phyloP scores from a whole-genome alignment of 2,329 filamentous ascomycete species.

The Hypoxylon sp. region DNA sequence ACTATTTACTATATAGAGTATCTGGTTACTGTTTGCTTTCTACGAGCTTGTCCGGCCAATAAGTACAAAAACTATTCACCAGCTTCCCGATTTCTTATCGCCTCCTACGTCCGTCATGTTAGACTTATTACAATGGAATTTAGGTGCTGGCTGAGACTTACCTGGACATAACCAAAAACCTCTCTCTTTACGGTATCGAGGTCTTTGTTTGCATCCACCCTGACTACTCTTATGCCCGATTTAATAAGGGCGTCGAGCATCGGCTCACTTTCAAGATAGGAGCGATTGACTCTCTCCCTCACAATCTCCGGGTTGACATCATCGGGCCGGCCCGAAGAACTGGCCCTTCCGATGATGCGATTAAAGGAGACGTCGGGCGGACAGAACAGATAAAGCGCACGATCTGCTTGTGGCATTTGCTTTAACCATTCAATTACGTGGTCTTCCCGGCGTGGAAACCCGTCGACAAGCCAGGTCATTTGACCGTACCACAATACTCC shows the following conservation, averaged over 20 bases:
- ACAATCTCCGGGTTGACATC: slow-evolving; percentile 31
- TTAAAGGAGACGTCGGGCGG: slow-evolving; percentile 25
- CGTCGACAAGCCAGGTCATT: slow-evolving; percentile 45
- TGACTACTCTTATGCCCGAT: slow-evolving; percentile 22
- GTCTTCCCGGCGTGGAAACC: slow-evolving; percentile 41
- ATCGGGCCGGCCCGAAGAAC: slow-evolving; percentile 39
- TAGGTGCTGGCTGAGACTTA: slow-evolving; percentile 11
- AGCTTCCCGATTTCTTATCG: no score
- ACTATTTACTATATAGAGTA: no score
- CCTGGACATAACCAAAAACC: slow-evolving; percentile 33
- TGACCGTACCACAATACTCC: slow-evolving; percentile 29
- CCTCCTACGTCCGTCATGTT: no score
- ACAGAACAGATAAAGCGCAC: slow-evolving; percentile 36
- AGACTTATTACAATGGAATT: no score
- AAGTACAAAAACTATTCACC: no score
- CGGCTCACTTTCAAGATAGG: slow-evolving; percentile 14
- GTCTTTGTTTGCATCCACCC: slow-evolving; percentile 36
- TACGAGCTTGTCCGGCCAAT: background rate
- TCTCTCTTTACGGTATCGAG: slow-evolving; percentile 34
- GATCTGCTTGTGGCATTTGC: slow-evolving; percentile 31
- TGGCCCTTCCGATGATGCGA: slow-evolving; percentile 36
- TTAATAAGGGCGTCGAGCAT: slow-evolving; percentile 36
- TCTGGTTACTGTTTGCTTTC: background rate
- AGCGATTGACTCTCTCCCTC: slow-evolving; percentile 36
- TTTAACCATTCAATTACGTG: slow-evolving; percentile 38